These are phyloP conservation scores for Sphaerulina musiva DNA, from an alignment of 2,329 filamentous ascomycete species.

Conservation along the genomic window DNA sequence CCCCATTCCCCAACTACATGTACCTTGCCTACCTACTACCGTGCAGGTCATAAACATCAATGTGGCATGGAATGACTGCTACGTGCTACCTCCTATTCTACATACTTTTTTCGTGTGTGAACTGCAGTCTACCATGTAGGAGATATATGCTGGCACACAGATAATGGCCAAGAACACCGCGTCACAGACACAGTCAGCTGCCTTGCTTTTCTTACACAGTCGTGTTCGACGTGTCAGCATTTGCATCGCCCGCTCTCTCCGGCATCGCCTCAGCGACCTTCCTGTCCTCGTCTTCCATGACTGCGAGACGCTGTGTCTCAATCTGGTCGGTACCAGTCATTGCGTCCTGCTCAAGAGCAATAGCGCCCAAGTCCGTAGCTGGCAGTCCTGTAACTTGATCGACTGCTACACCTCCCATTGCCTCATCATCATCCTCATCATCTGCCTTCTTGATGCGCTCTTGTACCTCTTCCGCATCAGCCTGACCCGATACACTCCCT, in stretches of 20 bases:
- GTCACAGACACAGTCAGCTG: not conserved
- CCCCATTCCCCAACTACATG: no score
- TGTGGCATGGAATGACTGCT: no score
- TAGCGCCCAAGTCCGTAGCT: constrained; percentile 21
- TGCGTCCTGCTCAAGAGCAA: constrained; percentile 33
- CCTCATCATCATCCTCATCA: constrained; percentile 10
- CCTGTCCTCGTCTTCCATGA: constrained; percentile 30
- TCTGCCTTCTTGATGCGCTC: constrained; percentile 17
- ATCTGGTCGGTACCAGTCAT: constrained; percentile 37
- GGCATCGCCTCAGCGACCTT: constrained; percentile 40
- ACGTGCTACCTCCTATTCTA: no score
- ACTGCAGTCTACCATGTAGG: no score
- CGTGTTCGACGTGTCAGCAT: constrained; percentile 44
- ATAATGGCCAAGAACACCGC: not conserved
- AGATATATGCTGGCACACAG: not conserved
- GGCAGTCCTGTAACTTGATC: constrained; percentile 10
- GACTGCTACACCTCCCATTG: constrained; percentile 4
- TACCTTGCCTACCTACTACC: no score
- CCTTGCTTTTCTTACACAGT: constrained; percentile 36
- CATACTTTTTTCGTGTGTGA: no score
- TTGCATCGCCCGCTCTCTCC: constrained; percentile 41
- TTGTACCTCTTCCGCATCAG: constrained; percentile 18
- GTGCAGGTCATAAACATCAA: no score
- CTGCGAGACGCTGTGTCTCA: constrained; percentile 38
- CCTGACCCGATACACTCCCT: constrained; percentile 18